Percentiles rank a stretch among this genome's conserved stretches.
Evolutionary conservation across 495 filamentous ascomycete genomes (phyloP).

Genomic region (Hypoxylon intermedium): DNA sequence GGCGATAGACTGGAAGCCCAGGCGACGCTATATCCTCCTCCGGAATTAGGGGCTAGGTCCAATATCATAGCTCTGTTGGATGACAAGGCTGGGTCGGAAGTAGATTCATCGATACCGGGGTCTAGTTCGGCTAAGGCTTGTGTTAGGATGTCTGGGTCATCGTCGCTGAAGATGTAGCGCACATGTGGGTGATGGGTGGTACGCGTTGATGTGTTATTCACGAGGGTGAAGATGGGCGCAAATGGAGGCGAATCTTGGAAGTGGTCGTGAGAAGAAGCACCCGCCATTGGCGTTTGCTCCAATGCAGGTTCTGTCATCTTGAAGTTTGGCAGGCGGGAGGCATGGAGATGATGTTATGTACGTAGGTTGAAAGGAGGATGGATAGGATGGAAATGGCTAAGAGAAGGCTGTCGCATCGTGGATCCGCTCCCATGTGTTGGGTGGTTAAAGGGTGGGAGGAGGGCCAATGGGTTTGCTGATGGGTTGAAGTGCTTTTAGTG

Average conservation of each 20-base stretch:
- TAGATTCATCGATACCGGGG: slow-evolving; percentile 25
- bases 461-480: slow-evolving; percentile 28
- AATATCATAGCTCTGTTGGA: slow-evolving; percentile 64
- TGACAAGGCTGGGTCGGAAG: slow-evolving; percentile 29
- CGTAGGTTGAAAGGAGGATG: slow-evolving; percentile 44
- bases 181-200: slow-evolving; percentile 76
- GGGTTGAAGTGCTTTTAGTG: slow-evolving; percentile 33
- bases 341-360: slow-evolving; percentile 32
- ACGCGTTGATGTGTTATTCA: slow-evolving; percentile 61
- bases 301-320: slow-evolving; percentile 40
- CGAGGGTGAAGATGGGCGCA: slow-evolving; percentile 69
- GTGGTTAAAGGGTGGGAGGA: slow-evolving; percentile 37
- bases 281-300: slow-evolving; percentile 34
- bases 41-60: slow-evolving; percentile 57
- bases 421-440: slow-evolving; percentile 45
- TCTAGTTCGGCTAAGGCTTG: slow-evolving; percentile 51
- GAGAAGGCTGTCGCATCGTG: slow-evolving; percentile 63
- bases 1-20: slow-evolving; percentile 55
- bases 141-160: slow-evolving; percentile 71
- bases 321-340: slow-evolving; percentile 24
- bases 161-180: slow-evolving; percentile 89
- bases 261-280: slow-evolving; percentile 26
- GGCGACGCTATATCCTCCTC: slow-evolving; percentile 56
- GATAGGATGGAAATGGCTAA: slow-evolving; percentile 51
- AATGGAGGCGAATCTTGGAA: slow-evolving; percentile 52